A percentile compares a stretch with the other conserved stretches of the same genome.
Evolutionary conservation across 352 stramenopile species (phyloP).

Genomic region (Pythium insidiosum): DNA sequence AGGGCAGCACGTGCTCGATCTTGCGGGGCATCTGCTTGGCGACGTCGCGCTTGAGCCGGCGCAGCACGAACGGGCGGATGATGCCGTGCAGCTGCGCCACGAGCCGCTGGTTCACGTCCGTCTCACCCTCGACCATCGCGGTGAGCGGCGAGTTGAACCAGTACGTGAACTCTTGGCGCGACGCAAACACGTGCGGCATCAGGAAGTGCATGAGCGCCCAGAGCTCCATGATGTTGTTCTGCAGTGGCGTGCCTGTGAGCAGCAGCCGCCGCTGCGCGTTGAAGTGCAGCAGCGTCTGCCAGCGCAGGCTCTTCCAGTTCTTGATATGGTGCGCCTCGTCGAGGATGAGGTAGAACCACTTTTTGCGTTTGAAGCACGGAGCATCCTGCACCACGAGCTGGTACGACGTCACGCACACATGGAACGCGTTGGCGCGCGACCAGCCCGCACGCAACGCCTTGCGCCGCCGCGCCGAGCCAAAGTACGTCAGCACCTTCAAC

Average conservation of each 20-base stretch:
- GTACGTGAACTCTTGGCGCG: slow-evolving; percentile 94
- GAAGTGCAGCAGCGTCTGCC: slow-evolving; percentile 98
- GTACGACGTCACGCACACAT: slow-evolving; percentile 99
- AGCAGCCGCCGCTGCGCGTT: slow-evolving; percentile 91
- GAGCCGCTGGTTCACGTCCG: slow-evolving; percentile 83
- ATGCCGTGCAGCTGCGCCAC: slow-evolving; percentile 95
- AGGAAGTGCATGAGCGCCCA: slow-evolving; percentile 98
- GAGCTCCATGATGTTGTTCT: slow-evolving; percentile 98
- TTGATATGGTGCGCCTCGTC: slow-evolving; percentile 99
- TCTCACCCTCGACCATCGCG: slow-evolving; percentile 60
- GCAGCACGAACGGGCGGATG: slow-evolving; percentile 97
- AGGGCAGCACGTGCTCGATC: slow-evolving; percentile 95
- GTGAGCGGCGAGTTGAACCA: slow-evolving; percentile 98
- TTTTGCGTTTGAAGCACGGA: slow-evolving; percentile 96
- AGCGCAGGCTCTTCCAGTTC: slow-evolving; percentile 98
- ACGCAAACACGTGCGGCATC: slow-evolving; percentile 96
- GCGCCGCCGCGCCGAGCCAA: slow-evolving; percentile 93
- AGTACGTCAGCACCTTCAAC: slow-evolving; percentile 99
- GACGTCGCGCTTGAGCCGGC: slow-evolving; percentile 97
- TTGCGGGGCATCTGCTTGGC: slow-evolving; percentile 97
- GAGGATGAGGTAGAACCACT: slow-evolving; percentile 99
- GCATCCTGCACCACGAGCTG: slow-evolving; percentile 97
- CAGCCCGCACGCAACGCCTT: slow-evolving; percentile 90
- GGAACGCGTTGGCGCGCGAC: slow-evolving; percentile 95
- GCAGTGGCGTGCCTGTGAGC: slow-evolving; percentile 95